Evolutionary conservation across 257 asterid genomes (phyloP).

Genomic region (Lantana camara): DNA sequence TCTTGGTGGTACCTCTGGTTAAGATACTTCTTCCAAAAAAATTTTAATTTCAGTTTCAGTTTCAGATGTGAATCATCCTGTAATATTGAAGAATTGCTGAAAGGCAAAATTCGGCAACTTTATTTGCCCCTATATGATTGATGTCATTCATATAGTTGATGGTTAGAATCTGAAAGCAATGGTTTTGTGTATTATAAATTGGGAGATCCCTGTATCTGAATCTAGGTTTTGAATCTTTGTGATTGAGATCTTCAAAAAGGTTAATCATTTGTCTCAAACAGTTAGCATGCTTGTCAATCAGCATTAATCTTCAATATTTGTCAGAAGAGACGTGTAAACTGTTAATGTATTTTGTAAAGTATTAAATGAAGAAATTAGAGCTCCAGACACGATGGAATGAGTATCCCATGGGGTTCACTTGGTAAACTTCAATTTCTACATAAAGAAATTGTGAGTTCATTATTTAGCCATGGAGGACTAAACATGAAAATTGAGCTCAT

Average conservation of each 20-base stretch:
- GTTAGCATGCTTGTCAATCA: neutral
- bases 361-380: neutral
- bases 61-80: neutral
- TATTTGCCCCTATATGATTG: neutral
- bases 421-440: neutral
- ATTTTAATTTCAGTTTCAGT: neutral
- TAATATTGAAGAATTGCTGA: neutral
- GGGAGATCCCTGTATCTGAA: neutral
- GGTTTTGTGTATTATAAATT: neutral
- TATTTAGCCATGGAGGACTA: neutral
- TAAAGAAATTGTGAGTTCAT: neutral
- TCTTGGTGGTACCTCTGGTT: neutral
- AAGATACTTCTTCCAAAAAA: neutral
- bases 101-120: neutral
- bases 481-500: slow-evolving; percentile 7
- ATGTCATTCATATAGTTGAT: neutral
- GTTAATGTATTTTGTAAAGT: neutral
- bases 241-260: neutral
- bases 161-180: neutral
- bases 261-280: neutral
- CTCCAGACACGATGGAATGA: no score
- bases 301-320: neutral
- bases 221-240: neutral
- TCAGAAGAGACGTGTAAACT: neutral
- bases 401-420: neutral